Evolutionary conservation across 2,329 filamentous ascomycete species (phyloP), one percentile per base, ranked within the genome.

Genomic region (Pseudogymnoascus sp.): DNA sequence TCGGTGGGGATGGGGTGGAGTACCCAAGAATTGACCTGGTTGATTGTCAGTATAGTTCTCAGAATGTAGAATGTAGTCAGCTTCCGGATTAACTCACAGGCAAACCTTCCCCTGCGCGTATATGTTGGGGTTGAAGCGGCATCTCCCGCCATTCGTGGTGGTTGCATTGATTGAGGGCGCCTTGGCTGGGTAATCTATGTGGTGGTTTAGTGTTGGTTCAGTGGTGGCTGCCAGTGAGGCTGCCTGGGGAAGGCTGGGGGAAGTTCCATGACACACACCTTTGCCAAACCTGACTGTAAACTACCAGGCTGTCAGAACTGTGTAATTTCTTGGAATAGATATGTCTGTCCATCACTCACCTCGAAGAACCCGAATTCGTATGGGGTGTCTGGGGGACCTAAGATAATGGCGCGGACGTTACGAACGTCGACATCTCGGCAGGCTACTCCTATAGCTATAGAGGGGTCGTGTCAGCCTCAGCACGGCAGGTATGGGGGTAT

Each of bases 291-390:
- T 89, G 71, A 96, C 85, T 0, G 80, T 75, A 73, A 96, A 96
- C 89, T 93, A 65, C 13, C 45, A 41, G 36, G 41, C 37, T 57
- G 66, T 78, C 67, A 79, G 37, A 3, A 7, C 60, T 19, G 4
- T 36, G 10, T 48, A 31, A n/a, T n/a, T n/a, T 62, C 10, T 16
- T n/a, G 8, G 13, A 25, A 25, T 48, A 25, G 43, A 14, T 14
- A 7, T 48, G 21, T 8, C 7, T 31, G 28, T 16, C 41, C 41
- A 10, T 45, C 43, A 48, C 81, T 65, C 75, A 95, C 92, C 83
- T 98, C 92, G 73, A 96, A 98, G 78, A 97, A 97, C 2, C 95
- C 95, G 73, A 96, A 97, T 76, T 97, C 93, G 76, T 99, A 99
- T 0, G 93, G 93, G 0, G 93, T 96, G 70, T 95, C 93, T 68